Conservation (phyloP, 2,329 filamentous ascomycete species). For the Cladophialophora carrionii region DNA sequence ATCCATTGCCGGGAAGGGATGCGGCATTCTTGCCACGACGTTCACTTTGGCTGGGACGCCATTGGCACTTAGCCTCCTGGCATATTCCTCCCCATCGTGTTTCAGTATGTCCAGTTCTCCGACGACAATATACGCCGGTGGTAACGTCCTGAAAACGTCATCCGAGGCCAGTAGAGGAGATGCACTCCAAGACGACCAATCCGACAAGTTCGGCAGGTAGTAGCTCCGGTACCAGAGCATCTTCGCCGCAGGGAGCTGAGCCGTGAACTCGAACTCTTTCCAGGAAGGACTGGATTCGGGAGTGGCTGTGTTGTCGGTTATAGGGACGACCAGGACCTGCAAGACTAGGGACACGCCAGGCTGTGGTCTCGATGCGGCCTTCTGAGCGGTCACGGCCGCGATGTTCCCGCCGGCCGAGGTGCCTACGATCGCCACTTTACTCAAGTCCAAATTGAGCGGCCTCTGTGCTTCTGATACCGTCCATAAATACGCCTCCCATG, state of each 20-base stretch:
- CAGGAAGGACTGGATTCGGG: conserved; percentile 53
- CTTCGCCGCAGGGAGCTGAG: conserved; percentile 59
- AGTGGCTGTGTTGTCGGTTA: conserved; percentile 61
- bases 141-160: conserved; percentile 56
- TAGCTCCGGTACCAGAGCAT: conserved; percentile 65
- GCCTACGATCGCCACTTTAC: conserved; percentile 53
- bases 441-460: conserved; percentile 48
- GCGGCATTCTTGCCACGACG: conserved; percentile 59
- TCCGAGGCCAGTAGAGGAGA: conserved; percentile 56
- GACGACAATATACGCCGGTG: conserved; percentile 57
- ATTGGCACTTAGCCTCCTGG: conserved; percentile 51
- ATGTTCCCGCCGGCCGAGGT: conserved; percentile 60
- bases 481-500: conserved; percentile 61
- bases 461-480: conserved; percentile 26
- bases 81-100: conserved; percentile 58
- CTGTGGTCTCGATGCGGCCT: conserved; percentile 45
- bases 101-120: conserved; percentile 62
- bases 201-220: conserved; percentile 56
- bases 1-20: conserved; percentile 64
- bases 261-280: conserved; percentile 55
- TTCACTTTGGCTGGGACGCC: conserved; percentile 56
- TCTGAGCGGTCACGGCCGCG: conserved; percentile 58
- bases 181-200: conserved; percentile 57
- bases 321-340: conserved; percentile 62
- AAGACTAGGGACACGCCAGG: conserved; percentile 35